Conservation (phyloP, 495 filamentous ascomycete species). For the Eremomyces bilateralis region DNA sequence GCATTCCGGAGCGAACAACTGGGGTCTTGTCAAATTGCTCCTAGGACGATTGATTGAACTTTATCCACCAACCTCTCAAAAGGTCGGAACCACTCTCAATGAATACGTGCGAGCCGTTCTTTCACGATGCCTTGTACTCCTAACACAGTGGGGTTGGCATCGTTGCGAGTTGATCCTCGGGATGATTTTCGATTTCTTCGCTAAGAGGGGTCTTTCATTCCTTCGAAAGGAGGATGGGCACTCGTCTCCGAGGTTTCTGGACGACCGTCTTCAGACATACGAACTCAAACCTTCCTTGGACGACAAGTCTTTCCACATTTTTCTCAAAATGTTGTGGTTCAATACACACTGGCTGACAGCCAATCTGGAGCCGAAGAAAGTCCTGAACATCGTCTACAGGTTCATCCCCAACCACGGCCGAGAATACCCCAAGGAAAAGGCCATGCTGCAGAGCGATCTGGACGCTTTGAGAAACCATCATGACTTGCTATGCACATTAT, state of each 20-base stretch:
- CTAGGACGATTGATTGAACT: slow-evolving; percentile 39
- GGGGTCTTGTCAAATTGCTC: slow-evolving; percentile 44
- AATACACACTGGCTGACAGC: slow-evolving; percentile 39
- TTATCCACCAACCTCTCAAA: slow-evolving; percentile 32
- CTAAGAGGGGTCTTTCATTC: slow-evolving; percentile 46
- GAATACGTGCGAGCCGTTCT: slow-evolving; percentile 57
- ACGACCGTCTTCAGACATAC: slow-evolving; percentile 41
- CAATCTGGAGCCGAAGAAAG: slow-evolving; percentile 42
- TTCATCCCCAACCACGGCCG: slow-evolving; percentile 77
- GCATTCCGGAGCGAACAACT: slow-evolving; percentile 37
- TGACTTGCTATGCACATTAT: slow-evolving; percentile 74
- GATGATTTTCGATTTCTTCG: slow-evolving; percentile 79
- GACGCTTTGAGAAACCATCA: slow-evolving; percentile 81
- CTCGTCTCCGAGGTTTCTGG: slow-evolving; percentile 59
- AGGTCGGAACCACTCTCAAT: slow-evolving; percentile 46
- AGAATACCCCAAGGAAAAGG: slow-evolving; percentile 64
- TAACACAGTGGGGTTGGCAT: slow-evolving; percentile 69
- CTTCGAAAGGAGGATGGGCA: slow-evolving; percentile 56
- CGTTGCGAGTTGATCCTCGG: slow-evolving; percentile 59
- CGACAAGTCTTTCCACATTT: slow-evolving; percentile 83
- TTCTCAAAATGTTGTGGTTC: slow-evolving; percentile 62
- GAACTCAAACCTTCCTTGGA: slow-evolving; percentile 36
- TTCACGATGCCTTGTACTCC: slow-evolving; percentile 55
- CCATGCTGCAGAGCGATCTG: slow-evolving; percentile 51
- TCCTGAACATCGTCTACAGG: slow-evolving; percentile 54